A percentile compares a stretch with the other conserved stretches of the same genome.
Evolutionary conservation across 106 monocot species (phyloP).

Genomic region (Platanthera zijinensis): DNA sequence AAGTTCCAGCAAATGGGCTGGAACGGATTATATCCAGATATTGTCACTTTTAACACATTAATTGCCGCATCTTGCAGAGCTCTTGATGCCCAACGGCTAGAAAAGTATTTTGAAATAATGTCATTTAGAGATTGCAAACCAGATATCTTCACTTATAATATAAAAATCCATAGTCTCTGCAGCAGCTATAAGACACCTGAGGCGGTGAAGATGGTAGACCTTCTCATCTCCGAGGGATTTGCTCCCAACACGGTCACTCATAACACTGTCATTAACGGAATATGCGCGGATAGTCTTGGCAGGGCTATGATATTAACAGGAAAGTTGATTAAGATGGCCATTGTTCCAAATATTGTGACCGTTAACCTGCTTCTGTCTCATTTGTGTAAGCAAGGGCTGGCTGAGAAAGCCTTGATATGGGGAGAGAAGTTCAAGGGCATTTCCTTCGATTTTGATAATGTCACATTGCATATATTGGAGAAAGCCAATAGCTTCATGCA

Average conservation of each 20-base stretch:
- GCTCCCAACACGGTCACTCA: conserved; percentile 72
- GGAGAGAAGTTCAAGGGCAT: conserved; percentile 52
- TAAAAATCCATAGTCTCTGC: conserved; percentile 73
- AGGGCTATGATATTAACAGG: conserved; percentile 67
- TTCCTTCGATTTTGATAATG: conserved; percentile 53
- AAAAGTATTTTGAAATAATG: conserved; percentile 43
- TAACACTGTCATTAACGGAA: conserved; percentile 78
- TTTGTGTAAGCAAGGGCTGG: conserved; percentile 72
- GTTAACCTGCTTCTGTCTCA: conserved; percentile 79
- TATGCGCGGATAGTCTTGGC: conserved; percentile 57
- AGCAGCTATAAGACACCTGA: conserved; percentile 32
- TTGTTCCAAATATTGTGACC: conserved; percentile 65
- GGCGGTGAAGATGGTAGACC: conserved; percentile 55
- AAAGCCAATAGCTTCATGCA: conserved; percentile 35
- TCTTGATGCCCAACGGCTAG: conserved; percentile 38
- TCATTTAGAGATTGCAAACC: conserved; percentile 50
- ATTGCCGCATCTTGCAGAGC: conserved; percentile 48
- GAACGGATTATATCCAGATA: conserved; percentile 45
- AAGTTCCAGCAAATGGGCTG: conserved; percentile 33
- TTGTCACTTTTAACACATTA: conserved; percentile 76
- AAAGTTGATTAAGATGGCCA: conserved; percentile 71
- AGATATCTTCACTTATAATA: conserved; percentile 89
- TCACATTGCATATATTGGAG: conserved; percentile 54
- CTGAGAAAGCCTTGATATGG: conserved; percentile 59
- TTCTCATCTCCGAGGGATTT: conserved; percentile 38